Percentiles rank a stretch among this genome's conserved stretches.
These are phyloP conservation scores for Fusarium sarcochroum DNA, from an alignment of 2,329 filamentous ascomycete genomes.

Conservation along the genomic window DNA sequence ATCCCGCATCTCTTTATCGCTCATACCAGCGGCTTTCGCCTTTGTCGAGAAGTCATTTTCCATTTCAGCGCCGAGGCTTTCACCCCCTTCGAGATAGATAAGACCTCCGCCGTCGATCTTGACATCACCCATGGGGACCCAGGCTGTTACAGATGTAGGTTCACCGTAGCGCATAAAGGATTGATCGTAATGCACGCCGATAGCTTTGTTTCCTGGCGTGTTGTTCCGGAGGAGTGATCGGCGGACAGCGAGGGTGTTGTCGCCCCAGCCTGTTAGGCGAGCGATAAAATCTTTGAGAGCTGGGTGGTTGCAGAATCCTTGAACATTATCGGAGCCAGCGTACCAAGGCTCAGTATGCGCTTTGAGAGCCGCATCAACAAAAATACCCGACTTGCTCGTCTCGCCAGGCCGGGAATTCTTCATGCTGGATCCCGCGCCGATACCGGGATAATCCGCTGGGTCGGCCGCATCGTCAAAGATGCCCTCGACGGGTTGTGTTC, in stretches of 20 bases:
- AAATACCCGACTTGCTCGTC: conserved; percentile 41
- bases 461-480: conserved; percentile 57
- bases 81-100: conserved; percentile 67
- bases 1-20: conserved; percentile 64
- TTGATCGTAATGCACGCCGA: conserved; percentile 74
- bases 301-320: conserved; percentile 65
- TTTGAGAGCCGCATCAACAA: conserved; percentile 61
- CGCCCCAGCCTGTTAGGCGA: conserved; percentile 67
- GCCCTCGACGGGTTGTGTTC: conserved; percentile 65
- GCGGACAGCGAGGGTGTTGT: conserved; percentile 57
- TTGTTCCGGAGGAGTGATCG: conserved; percentile 70
- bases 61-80: conserved; percentile 61
- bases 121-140: conserved; percentile 70
- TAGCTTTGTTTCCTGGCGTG: conserved; percentile 68
- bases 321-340: conserved; percentile 14
- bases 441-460: conserved; percentile 45
- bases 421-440: conserved; percentile 63
- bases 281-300: conserved; percentile 64
- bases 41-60: conserved; percentile 64
- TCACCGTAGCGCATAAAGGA: conserved; percentile 70
- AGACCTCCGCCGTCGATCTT: conserved; percentile 68
- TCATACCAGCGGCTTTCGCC: conserved; percentile 64
- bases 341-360: conserved; percentile 69
- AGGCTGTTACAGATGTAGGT: conserved; percentile 68
- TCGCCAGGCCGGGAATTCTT: conserved; percentile 55